These are phyloP conservation scores for Cardamine occulta DNA, from an alignment of 345 rosid genomes.

Conservation along the genomic window DNA sequence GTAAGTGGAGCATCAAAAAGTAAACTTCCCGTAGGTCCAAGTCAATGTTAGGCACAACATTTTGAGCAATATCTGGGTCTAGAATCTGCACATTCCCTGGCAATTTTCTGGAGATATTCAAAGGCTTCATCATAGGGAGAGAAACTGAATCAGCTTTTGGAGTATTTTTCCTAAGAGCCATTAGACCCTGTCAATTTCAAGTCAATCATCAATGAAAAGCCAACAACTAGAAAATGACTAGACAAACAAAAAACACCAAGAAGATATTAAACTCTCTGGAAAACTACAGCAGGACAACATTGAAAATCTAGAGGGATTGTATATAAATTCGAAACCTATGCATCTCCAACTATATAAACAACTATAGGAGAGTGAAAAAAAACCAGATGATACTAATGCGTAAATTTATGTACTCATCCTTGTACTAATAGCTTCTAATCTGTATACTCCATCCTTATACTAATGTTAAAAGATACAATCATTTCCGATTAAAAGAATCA, in stretches of 20 bases:
- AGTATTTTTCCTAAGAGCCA: slow-evolving; percentile 77
- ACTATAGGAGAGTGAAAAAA: neutral
- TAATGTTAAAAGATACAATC: neutral
- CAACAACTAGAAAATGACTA: slow-evolving; percentile 18
- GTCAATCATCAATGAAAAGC: slow-evolving; percentile 4
- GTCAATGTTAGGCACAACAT: slow-evolving; percentile 56
- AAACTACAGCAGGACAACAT: neutral
- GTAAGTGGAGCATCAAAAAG: slow-evolving; percentile 92
- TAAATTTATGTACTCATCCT: slow-evolving; percentile 8
- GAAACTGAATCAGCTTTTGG: slow-evolving; percentile 59
- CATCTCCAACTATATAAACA: slow-evolving; percentile 22
- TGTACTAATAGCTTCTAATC: neutral
- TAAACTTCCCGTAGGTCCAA: slow-evolving; percentile 87
- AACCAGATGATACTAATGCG: neutral
- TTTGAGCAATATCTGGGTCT: slow-evolving; percentile 48
- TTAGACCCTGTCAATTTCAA: slow-evolving; percentile 44
- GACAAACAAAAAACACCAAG: slow-evolving; percentile 4
- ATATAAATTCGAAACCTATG: neutral
- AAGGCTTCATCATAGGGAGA: slow-evolving; percentile 65
- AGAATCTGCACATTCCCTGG: slow-evolving; percentile 57
- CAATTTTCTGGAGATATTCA: slow-evolving; percentile 62
- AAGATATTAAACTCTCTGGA: neutral
- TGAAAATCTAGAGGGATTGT: neutral
- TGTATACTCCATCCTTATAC: slow-evolving; percentile 6
- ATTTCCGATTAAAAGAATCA: neutral